Evolutionary conservation across 2,329 filamentous ascomycete species (phyloP), one percentile per base, ranked within the genome.

Genomic region (Botrytis medusae): DNA sequence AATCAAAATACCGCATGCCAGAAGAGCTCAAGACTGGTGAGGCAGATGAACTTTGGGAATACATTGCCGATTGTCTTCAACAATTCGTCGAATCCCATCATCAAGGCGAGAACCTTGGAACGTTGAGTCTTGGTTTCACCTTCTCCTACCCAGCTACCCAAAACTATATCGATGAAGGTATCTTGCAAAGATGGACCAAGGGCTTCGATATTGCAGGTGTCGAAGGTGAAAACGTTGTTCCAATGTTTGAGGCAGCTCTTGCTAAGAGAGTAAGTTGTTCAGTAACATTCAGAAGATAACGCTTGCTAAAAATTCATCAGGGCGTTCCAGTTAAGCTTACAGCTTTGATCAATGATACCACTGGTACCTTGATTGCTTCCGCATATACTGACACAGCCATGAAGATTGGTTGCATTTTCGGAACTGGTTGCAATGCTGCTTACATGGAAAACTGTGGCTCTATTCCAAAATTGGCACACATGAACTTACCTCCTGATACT

Each of bases 341-440:
- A 37, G 96, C 96, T 51, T 84, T 99, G 82, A 96, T 98, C 84
- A 99, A 99, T 82, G 96, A 99, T 82, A 99, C 96, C 65, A 98
- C 95, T 29, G 96, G 96, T 79, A 99, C 96, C 46, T 86, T 99
- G 79, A 97, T 99, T 80, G 96, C 96, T 75, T 98, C 95, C 40
- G 92, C 94, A 44, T 99, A 99, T 84, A 98, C 95, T n/a, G 95
- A 99, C 81, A 86, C 91, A 63, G 90, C 91, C 78, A 97, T 98
- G 89, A 94, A 91, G 84, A 96, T 98, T 79, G 96, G 96, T 72
- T 98, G 95, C 84, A 99, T 99, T 81, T 99, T 99, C 80, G 96
- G 96, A 79, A 99, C 96, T 20, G 96, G 96, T 74, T 98, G 96
- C 85, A 99, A 99, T 80, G 96, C 95, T 59, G 96, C 96, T 57